Base-by-base conservation (phyloP, 768 basidiomycete genomes). In the Cantharellus anzutake region DNA sequence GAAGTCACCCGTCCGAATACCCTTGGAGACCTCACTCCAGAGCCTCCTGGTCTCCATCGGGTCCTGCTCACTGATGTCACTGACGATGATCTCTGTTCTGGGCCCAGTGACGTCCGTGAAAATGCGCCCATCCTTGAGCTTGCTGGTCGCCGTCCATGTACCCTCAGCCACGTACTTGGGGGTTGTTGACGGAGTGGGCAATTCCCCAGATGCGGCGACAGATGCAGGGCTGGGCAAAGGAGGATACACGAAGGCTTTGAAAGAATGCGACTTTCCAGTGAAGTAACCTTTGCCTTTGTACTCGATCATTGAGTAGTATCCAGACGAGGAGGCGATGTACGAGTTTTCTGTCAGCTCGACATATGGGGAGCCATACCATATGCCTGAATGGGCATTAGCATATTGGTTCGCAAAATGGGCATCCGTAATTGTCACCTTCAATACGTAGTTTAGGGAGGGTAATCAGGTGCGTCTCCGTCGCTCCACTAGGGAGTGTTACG, bases 241-340 rank as follows among this genome's bases (percentile, higher is more conserved):
- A 5, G 78, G 79, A 0, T 76, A 68, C n/a, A 90, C 69, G 1
- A 75, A 75, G 5, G 94, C 90, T 70, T 91, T 93, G 80, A 92
- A 96, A 2, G 82, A 75, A 73, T 99, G 94, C 2, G 88, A 81
- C 70, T 91, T 93, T 59, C 94, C 93, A 41, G 81, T 80, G 69
- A 97, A 89, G 73, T 93, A 98, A 37, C 93, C 94, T 67, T 89
- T 90, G 70, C 93, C 94, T 68, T 91, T 90, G 77, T 94, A 98
- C 64, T 94, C 89, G 69, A 97, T 83, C 69, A 73, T 73, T 5
- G 78, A 75, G 34, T 76, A 67, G 73, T 73, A 83, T 16, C 83
- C 83, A 29, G 77, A 75, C n/a, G 78, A 78, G 38, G 72, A 73
- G 65, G 80, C 78, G 68, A 99, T 94, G 70, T 84, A 79, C 58